phyloP scores from a whole-genome alignment of 225 moss, liverwort and hornwort genomes.

The Sphagnum tenellum region DNA sequence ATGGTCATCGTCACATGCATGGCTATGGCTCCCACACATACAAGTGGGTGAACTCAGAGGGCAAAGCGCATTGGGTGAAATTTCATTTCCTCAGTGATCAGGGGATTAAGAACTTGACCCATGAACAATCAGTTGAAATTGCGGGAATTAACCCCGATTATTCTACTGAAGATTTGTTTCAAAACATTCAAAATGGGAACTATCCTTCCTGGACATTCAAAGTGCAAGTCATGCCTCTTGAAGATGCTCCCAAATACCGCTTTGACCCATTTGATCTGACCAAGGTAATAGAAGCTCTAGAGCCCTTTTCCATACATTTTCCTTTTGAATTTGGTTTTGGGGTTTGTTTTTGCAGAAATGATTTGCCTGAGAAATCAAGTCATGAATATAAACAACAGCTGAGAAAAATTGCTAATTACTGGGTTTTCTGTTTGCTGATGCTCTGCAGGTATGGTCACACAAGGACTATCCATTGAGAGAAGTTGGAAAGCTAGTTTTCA shows the following conservation, averaged over 20 bases:
- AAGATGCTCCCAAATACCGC: slow-evolving; percentile 50
- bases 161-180: slow-evolving; percentile 61
- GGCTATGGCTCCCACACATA: slow-evolving; percentile 74
- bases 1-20: slow-evolving; percentile 73
- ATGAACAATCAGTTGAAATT: slow-evolving; percentile 56
- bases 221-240: slow-evolving; percentile 88
- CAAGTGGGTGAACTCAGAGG: slow-evolving; percentile 64
- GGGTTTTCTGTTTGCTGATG: neutral
- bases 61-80: slow-evolving; percentile 45
- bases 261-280: slow-evolving; percentile 74
- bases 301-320: neutral
- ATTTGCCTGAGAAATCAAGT: no score
- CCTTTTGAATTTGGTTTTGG: neutral
- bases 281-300: slow-evolving; percentile 20
- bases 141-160: slow-evolving; percentile 84
- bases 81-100: slow-evolving; percentile 33
- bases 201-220: slow-evolving; percentile 81
- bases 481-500: slow-evolving; percentile 64
- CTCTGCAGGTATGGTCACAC: slow-evolving; percentile 63
- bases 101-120: slow-evolving; percentile 70
- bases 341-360: no score
- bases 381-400: neutral
- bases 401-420: neutral
- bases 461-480: slow-evolving; percentile 72
- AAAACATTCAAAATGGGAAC: slow-evolving; percentile 70